These are phyloP conservation scores for Bryoerythrophyllum caledonicum DNA, from an alignment of 225 moss, liverwort and hornwort species.

Conservation along the genomic window DNA sequence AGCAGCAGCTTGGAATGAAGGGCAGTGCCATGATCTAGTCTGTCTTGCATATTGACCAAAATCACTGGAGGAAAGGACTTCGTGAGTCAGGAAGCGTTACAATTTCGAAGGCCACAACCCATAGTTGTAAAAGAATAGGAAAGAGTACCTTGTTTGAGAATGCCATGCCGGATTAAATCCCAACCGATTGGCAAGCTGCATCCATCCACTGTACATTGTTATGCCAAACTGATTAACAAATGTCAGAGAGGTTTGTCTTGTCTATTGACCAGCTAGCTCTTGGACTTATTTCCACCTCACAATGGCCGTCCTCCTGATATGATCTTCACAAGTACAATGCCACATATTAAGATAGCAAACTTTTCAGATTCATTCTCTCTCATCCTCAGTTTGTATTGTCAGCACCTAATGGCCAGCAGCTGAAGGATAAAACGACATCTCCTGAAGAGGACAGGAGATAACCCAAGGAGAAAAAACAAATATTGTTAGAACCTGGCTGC, in stretches of 20 bases:
- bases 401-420: background rate
- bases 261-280: background rate
- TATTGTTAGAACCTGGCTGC: background rate
- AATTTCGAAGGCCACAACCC: background rate
- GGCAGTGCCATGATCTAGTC: background rate
- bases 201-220: no score
- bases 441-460: background rate
- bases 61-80: constrained; percentile 4
- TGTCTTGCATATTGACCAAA: background rate
- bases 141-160: background rate
- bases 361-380: background rate
- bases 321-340: background rate
- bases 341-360: background rate
- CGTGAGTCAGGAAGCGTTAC: constrained; percentile 1
- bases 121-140: background rate
- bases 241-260: constrained; percentile 7
- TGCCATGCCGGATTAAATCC: background rate
- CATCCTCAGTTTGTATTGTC: background rate
- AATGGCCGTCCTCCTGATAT: background rate
- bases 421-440: background rate
- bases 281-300: background rate
- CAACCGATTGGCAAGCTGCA: background rate
- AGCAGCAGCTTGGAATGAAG: background rate
- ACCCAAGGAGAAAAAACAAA: background rate
- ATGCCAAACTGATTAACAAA: background rate